Evolutionary conservation across 495 filamentous ascomycete genomes (phyloP).

Genomic region (Xylaria cubensis): DNA sequence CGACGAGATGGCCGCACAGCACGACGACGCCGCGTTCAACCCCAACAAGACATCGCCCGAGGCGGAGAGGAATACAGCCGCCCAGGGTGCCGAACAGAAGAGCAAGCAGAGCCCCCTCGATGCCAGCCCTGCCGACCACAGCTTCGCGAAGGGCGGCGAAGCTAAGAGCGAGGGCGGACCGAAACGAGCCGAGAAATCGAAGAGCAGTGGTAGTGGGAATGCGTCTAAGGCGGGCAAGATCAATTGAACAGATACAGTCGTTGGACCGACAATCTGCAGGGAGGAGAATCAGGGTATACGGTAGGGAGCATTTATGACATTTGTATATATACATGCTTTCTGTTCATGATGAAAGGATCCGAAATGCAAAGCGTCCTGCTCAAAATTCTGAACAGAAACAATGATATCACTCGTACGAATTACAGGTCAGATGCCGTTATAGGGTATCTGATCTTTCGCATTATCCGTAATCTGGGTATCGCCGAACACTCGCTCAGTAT

Average conservation of each 20-base stretch:
- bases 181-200: conserved; percentile 31
- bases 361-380: neutral
- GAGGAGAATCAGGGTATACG: neutral
- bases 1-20: conserved; percentile 44
- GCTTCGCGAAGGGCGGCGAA: conserved; percentile 34
- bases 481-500: conserved; percentile 13
- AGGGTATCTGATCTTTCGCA: conserved; percentile 9
- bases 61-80: conserved; percentile 37
- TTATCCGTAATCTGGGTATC: conserved; percentile 31
- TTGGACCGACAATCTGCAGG: neutral
- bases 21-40: conserved; percentile 49
- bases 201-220: conserved; percentile 34
- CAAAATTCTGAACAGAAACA: neutral
- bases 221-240: conserved; percentile 37
- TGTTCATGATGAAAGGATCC: neutral
- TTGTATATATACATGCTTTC: neutral
- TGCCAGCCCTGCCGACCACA: conserved; percentile 46
- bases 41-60: conserved; percentile 49
- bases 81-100: conserved; percentile 32
- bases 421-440: neutral
- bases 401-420: neutral
- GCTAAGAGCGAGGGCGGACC: conserved; percentile 26
- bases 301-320: neutral
- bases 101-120: conserved; percentile 47
- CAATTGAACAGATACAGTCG: neutral